Evolutionary conservation across 2,329 filamentous ascomycete species (phyloP), one percentile per base, ranked within the genome.

Genomic region (Trichoderma gracile): DNA sequence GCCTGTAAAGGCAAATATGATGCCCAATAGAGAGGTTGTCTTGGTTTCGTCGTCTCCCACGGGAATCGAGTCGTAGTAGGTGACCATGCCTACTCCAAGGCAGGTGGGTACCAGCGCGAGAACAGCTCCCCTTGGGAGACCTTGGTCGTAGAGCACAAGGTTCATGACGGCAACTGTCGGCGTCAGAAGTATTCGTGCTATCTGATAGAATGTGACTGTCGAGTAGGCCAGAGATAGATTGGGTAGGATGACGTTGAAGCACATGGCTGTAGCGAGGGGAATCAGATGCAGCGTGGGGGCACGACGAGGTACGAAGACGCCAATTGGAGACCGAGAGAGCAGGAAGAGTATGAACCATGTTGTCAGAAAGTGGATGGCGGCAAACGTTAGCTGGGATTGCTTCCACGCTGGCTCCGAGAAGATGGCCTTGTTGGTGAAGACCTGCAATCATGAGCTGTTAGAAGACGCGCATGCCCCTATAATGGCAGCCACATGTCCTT

Each of bases 381-480:
- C 87, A 71, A 90, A 90, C 42, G 84, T 83, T 57, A 89, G 81
- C 74, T 90, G 87, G 66, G 81, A 83, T 33, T 86, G 79, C 71
- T 85, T 86, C 71, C 88, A 80, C 15, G 81, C 82, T 17, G 83
- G 82, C 67, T 88, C 84, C 25, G 83, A 84, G 77, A 90, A 90
- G 74, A 90, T 88, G 67, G 82, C 83, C 75, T 90, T 90, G 78
- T 90, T 90, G 47, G 85, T 87, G 73, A 89, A 89, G 71, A 90
- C 85, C 86, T 43, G 30, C 17, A 17, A 14, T 14, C 12, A 4
- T 52, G 60, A 68, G 52, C 30, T 64, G 64, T 69, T 60, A 71
- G 65, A 10, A 59, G 14, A 3, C 38, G 21, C n/a, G 21, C 67
- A 71, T 68, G 43, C 33, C 10, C 33, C 9, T 47, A 25, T 21